Percentiles rank a stretch among this genome's conserved stretches.
Conservation (phyloP, 345 rosid species). For the Citrus glauca region DNA sequence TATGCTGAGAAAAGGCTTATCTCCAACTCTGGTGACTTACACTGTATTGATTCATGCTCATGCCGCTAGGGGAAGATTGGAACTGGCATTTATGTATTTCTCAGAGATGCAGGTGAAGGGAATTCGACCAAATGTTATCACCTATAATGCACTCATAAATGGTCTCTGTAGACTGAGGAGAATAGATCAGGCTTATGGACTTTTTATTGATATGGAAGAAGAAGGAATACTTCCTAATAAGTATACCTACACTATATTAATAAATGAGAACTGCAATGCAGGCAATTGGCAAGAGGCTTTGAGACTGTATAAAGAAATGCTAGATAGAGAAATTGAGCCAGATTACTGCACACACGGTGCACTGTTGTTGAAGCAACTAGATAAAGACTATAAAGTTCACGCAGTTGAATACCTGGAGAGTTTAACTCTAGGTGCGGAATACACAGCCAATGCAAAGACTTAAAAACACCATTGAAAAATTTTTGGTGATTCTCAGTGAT, state of each 20-base stretch:
- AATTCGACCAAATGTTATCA: constrained; percentile 59
- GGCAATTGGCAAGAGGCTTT: constrained; percentile 61
- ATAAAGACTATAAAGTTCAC: constrained; percentile 39
- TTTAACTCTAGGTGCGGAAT: constrained; percentile 28
- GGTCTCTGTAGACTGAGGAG: constrained; percentile 58
- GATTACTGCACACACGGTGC: constrained; percentile 53
- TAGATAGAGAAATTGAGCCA: constrained; percentile 52
- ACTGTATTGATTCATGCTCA: constrained; percentile 69
- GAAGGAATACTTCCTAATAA: constrained; percentile 54
- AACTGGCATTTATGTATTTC: constrained; percentile 46
- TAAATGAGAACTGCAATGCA: constrained; percentile 42
- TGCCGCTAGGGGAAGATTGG: constrained; percentile 50
- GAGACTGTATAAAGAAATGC: constrained; percentile 66
- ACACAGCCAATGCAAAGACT: constrained; percentile 11
- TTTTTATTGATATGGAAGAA: constrained; percentile 54
- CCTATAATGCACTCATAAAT: constrained; percentile 61
- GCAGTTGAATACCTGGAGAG: constrained; percentile 43
- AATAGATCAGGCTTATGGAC: constrained; percentile 44
- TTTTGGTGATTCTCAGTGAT: neutral
- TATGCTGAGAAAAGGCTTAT: constrained; percentile 46
- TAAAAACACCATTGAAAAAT: constrained; percentile 7
- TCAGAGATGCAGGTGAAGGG: constrained; percentile 54
- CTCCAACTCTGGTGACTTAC: constrained; percentile 64
- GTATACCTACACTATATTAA: constrained; percentile 73
- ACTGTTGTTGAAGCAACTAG: constrained; percentile 56